A percentile compares a stretch with the other conserved stretches of the same genome.
Conservation (phyloP, 2,329 filamentous ascomycete genomes). For the Microdochium nivale region DNA sequence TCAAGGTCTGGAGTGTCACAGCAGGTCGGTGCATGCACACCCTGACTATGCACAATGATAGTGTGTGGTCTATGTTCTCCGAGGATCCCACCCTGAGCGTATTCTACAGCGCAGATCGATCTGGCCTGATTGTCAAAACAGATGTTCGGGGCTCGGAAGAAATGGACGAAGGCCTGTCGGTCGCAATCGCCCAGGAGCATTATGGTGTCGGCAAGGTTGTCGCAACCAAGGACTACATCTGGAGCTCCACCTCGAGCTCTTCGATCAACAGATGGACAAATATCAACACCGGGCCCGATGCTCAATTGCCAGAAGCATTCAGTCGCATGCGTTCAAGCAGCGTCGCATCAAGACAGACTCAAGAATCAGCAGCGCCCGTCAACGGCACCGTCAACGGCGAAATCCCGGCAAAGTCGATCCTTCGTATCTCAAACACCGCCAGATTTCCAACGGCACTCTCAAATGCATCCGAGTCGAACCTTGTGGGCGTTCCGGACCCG, state of each 20-base stretch:
- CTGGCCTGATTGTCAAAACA: slow-evolving; percentile 91
- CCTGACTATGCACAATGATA: slow-evolving; percentile 97
- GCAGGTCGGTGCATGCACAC: slow-evolving; percentile 96
- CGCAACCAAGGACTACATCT: slow-evolving; percentile 67
- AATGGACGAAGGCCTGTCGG: slow-evolving; percentile 78
- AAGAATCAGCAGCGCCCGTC: slow-evolving; percentile 21
- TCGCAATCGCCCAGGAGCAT: slow-evolving; percentile 89
- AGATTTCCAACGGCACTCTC: slow-evolving; percentile 55
- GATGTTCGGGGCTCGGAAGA: slow-evolving; percentile 68
- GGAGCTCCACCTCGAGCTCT: slow-evolving; percentile 83
- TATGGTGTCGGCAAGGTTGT: slow-evolving; percentile 66
- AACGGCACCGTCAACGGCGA: slow-evolving; percentile 42
- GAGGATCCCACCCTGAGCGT: slow-evolving; percentile 76
- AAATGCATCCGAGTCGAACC: slow-evolving; percentile 45
- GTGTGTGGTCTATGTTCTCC: slow-evolving; percentile 92
- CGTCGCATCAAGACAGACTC: slow-evolving; percentile 26
- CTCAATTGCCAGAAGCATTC: slow-evolving; percentile 53
- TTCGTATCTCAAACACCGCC: slow-evolving; percentile 79
- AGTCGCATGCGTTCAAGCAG: slow-evolving; percentile 34
- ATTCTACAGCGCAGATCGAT: slow-evolving; percentile 92
- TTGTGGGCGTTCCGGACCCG: slow-evolving; percentile 31
- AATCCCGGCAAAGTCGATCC: slow-evolving; percentile 68
- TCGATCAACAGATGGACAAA: slow-evolving; percentile 90
- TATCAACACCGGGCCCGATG: slow-evolving; percentile 67
- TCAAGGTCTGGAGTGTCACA: slow-evolving; percentile 96